phyloP scores from a whole-genome alignment of 2,329 filamentous ascomycete genomes.

The Acrodontium crateriforme region DNA sequence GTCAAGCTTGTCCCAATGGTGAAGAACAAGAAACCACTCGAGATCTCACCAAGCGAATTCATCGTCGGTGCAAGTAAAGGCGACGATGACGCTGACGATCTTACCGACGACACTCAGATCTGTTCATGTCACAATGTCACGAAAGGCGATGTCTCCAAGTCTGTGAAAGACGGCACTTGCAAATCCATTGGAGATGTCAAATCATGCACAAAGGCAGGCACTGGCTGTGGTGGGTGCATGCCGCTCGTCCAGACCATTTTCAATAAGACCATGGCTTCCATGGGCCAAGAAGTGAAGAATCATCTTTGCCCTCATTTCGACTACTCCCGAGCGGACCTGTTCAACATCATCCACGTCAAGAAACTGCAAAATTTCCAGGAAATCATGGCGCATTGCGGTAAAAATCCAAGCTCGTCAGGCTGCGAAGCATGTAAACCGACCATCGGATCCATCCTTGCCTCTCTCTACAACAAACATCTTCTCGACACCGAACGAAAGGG shows the following conservation, averaged over 20 bases:
- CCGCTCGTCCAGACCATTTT: constrained; percentile 80
- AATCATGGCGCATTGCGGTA: constrained; percentile 68
- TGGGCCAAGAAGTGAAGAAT: constrained; percentile 81
- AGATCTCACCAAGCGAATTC: constrained; percentile 65
- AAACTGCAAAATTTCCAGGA: constrained; percentile 56
- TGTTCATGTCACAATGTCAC: constrained; percentile 89
- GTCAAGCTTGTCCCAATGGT: constrained; percentile 79
- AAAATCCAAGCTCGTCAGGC: constrained; percentile 56
- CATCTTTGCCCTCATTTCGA: constrained; percentile 73
- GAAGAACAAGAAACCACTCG: constrained; percentile 66
- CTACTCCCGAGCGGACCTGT: constrained; percentile 76
- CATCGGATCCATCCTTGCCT: constrained; percentile 66
- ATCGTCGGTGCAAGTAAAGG: constrained; percentile 66
- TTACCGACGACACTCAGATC: constrained; percentile 73
- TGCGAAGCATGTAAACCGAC: constrained; percentile 81
- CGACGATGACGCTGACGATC: constrained; percentile 63
- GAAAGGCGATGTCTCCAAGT: constrained; percentile 63
- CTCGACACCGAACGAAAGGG: constrained; percentile 58
- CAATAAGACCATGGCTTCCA: constrained; percentile 71
- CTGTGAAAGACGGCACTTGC: constrained; percentile 64
- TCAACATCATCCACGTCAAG: constrained; percentile 77
- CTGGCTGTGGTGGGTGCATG: constrained; percentile 81
- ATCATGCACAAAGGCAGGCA: constrained; percentile 81
- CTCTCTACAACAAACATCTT: constrained; percentile 71
- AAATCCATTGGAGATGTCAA: constrained; percentile 74